phyloP scores from a whole-genome alignment of 2,329 filamentous ascomycete species.

The Cyphellophora attinorum region DNA sequence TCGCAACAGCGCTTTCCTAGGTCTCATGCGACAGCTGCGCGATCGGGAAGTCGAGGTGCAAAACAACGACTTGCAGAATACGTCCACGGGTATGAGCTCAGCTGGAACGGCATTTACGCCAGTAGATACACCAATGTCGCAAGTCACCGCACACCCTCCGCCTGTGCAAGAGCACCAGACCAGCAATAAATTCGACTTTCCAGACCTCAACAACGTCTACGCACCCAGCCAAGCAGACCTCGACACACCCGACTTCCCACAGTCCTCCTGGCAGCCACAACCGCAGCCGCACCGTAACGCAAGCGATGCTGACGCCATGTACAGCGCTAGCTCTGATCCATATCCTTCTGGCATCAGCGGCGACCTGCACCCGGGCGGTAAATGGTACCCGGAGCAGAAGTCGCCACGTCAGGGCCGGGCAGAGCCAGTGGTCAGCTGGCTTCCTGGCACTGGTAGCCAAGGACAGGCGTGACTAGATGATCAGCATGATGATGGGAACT shows the following conservation, averaged over 20 bases:
- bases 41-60: constrained; percentile 64
- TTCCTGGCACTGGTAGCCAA: not conserved
- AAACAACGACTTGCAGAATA: constrained; percentile 56
- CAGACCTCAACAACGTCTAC: constrained; percentile 18
- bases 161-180: not conserved
- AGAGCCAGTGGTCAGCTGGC: not conserved
- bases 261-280: not conserved
- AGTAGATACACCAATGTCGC: not conserved
- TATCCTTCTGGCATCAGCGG: constrained; percentile 5
- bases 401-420: constrained; percentile 2
- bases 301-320: constrained; percentile 3
- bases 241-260: not conserved
- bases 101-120: not conserved
- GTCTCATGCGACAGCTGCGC: constrained; percentile 65
- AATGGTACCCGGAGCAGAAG: constrained; percentile 29
- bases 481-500: not conserved
- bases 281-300: not conserved
- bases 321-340: constrained; percentile 10
- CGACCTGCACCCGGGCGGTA: constrained; percentile 35
- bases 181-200: constrained; percentile 13
- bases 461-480: constrained; percentile 1
- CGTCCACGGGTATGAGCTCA: constrained; percentile 6
- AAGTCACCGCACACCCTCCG: not conserved
- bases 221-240: constrained; percentile 5
- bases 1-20: constrained; percentile 65